Percentiles rank a stretch among this genome's conserved stretches.
These are phyloP conservation scores for Solanum arcanum DNA, from an alignment of 257 asterid species.

Conservation along the genomic window DNA sequence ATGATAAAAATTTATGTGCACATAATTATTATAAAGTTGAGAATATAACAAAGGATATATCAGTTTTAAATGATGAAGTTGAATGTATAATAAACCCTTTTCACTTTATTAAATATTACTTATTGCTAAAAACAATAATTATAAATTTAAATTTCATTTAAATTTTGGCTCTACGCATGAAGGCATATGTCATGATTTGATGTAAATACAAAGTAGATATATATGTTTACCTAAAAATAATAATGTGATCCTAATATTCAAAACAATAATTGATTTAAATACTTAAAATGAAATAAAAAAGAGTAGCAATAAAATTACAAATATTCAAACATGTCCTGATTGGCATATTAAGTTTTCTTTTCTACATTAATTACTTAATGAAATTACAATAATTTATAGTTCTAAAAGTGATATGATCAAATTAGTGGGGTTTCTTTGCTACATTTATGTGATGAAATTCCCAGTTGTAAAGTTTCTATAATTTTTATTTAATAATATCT, in stretches of 20 bases:
- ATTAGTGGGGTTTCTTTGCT: not conserved
- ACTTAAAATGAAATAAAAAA: not conserved
- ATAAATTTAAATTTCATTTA: no score
- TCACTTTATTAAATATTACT: no score
- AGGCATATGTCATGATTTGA: not conserved
- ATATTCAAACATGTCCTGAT: not conserved
- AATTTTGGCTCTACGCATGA: not conserved
- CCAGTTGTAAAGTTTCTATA: not conserved
- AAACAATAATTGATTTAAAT: not conserved
- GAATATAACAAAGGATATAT: no score
- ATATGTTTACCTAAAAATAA: not conserved
- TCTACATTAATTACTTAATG: not conserved
- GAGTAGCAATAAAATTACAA: not conserved
- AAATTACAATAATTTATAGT: not conserved
- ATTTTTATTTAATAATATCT: not conserved
- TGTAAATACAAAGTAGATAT: not conserved
- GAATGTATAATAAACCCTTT: no score
- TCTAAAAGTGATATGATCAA: not conserved
- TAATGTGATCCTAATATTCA: not conserved
- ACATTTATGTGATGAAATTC: not conserved
- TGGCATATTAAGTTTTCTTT: not conserved
- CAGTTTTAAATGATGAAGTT: no score
- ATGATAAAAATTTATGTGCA: not conserved
- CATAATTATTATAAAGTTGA: no score
- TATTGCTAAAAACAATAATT: not conserved